A percentile compares a stretch with the other conserved stretches of the same genome.
These are phyloP conservation scores for Paralagenidium karlingii DNA, from an alignment of 352 stramenopile species.

Conservation along the genomic window DNA sequence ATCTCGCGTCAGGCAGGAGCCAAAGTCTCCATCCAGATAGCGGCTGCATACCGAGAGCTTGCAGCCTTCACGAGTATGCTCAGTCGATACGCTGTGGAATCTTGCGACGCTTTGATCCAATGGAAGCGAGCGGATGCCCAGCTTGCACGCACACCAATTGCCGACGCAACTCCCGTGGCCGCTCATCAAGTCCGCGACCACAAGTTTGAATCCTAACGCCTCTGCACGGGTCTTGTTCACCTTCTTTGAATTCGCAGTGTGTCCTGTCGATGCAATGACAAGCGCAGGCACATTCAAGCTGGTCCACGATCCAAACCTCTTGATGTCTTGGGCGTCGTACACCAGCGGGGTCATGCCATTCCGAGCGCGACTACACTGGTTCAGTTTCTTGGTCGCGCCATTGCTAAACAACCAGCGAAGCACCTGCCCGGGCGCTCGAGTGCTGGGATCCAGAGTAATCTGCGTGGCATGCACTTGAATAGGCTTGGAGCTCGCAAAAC, in stretches of 20 bases:
- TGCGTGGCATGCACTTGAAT: too few species aligned
- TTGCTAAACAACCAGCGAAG: conserved; percentile 13
- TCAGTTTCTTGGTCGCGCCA: too few species aligned
- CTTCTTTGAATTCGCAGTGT: too few species aligned
- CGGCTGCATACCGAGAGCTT: conserved; percentile 35
- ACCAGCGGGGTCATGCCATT: not conserved
- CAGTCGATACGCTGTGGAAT: conserved; percentile 8
- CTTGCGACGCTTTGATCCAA: conserved; percentile 8
- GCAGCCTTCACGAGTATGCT: not conserved
- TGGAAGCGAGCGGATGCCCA: conserved; percentile 16
- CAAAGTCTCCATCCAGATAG: conserved; percentile 30
- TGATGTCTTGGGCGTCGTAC: not conserved
- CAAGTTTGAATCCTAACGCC: conserved; percentile 41
- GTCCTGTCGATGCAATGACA: too few species aligned
- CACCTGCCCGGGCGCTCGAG: conserved; percentile 1
- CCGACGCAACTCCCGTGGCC: conserved; percentile 43
- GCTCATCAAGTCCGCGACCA: conserved; percentile 60
- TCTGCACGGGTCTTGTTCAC: not conserved
- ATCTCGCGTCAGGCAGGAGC: conserved; percentile 1
- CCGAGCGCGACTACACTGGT: too few species aligned
- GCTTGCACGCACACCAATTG: conserved; percentile 50
- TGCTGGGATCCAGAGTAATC: too few species aligned
- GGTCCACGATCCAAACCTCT: conserved; percentile 4
- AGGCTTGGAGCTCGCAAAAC: too few species aligned
- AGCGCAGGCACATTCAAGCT: conserved; percentile 21